These are phyloP conservation scores for Cladosporium austrohemisphaericum DNA, from an alignment of 2,329 filamentous ascomycete genomes.

Conservation along the genomic window DNA sequence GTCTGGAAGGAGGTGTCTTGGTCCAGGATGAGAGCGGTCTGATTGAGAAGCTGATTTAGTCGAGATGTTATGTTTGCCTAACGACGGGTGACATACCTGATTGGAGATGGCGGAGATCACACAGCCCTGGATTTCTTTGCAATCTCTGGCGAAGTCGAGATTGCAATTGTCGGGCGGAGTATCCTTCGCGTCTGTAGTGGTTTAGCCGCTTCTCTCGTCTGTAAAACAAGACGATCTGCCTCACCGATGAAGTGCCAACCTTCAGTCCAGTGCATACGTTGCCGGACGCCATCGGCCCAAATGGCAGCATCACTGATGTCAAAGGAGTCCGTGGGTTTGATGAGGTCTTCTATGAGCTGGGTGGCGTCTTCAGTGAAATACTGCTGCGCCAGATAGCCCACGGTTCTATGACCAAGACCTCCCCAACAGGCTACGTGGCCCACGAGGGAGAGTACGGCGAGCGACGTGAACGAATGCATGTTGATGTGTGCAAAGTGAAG, in stretches of 20 bases:
- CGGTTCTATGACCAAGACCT: conserved; percentile 10
- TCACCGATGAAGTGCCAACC: conserved; percentile 14
- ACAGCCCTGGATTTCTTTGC: conserved; percentile 46
- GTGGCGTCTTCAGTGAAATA: conserved; percentile 2
- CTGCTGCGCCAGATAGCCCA: conserved; percentile 10
- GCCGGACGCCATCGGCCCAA: conserved; percentile 4
- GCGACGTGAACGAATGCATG: not conserved
- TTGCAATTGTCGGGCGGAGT: conserved; percentile 45
- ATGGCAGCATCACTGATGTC: conserved; percentile 12
- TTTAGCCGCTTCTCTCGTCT: conserved; percentile 28
- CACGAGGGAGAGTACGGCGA: not conserved
- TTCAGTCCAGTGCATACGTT: not conserved
- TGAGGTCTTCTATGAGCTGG: not conserved
- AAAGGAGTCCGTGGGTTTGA: not conserved
- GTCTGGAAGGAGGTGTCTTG: conserved; percentile 25
- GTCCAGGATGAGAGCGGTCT: conserved; percentile 39
- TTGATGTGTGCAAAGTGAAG: not conserved
- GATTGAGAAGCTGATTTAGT: too few species aligned
- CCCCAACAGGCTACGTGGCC: conserved; percentile 7
- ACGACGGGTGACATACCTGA: not conserved
- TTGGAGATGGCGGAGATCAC: conserved; percentile 49
- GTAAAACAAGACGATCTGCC: not conserved
- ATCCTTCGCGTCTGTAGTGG: conserved; percentile 51
- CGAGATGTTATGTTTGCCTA: too few species aligned
- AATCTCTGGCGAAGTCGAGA: conserved; percentile 51